Conservation (phyloP, 495 filamentous ascomycete genomes). For the Trichoderma virens region DNA sequence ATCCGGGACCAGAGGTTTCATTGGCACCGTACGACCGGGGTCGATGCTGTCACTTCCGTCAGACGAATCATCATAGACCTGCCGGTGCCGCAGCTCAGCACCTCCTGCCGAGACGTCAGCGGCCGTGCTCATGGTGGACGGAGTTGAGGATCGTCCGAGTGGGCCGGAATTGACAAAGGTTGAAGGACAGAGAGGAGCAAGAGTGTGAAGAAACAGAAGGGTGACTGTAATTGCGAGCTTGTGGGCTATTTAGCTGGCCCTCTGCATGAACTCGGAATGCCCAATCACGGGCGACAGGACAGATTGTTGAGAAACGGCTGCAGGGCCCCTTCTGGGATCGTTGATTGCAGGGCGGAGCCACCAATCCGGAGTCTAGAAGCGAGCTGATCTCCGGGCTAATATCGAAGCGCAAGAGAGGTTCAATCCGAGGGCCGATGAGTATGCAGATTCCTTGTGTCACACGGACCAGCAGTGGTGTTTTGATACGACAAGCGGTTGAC, state of each 20-base stretch:
- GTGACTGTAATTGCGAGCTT: not conserved
- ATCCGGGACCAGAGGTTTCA: not conserved
- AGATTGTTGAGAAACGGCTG: slow-evolving; percentile 4
- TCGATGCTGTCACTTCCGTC: not conserved
- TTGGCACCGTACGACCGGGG: not conserved
- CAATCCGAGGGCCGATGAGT: not conserved
- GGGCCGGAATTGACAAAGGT: slow-evolving; percentile 16
- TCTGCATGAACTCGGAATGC: not conserved
- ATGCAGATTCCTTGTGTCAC: not conserved
- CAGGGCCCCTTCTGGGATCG: not conserved
- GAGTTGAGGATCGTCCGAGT: slow-evolving; percentile 18
- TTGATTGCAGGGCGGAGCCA: slow-evolving; percentile 6
- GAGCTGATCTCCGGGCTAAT: slow-evolving; percentile 2
- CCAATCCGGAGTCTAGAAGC: slow-evolving; percentile 4
- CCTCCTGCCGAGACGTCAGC: slow-evolving; percentile 12
- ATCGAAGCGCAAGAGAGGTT: not conserved
- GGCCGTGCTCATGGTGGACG: slow-evolving; percentile 15
- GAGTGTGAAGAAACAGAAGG: not conserved
- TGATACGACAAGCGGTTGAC: slow-evolving; percentile 6
- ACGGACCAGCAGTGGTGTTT: not conserved
- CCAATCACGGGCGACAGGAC: not conserved
- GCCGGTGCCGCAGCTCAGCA: slow-evolving; percentile 19
- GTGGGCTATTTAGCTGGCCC: slow-evolving; percentile 2
- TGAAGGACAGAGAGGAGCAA: not conserved
- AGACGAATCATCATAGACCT: slow-evolving; percentile 8